phyloP scores from a whole-genome alignment of 2,329 filamentous ascomycete species.

The Alternaria conjuncta region DNA sequence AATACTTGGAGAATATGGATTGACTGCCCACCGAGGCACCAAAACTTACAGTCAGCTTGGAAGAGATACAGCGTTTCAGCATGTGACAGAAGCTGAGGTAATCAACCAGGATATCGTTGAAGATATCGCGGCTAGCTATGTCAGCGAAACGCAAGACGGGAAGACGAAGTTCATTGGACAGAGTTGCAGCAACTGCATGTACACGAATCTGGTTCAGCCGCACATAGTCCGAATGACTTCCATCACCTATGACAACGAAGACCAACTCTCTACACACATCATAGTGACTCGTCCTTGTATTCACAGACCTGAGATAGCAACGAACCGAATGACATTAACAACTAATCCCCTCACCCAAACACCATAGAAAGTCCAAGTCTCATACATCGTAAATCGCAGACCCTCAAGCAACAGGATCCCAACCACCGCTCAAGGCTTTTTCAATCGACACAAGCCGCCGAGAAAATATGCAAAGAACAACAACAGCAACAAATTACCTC shows the following conservation, averaged over 20 bases:
- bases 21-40: background rate
- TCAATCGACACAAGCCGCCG: background rate
- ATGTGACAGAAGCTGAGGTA: too few relatives aligned
- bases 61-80: too few relatives aligned
- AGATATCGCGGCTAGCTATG: fast-evolving
- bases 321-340: background rate
- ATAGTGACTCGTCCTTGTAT: background rate
- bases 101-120: too few relatives aligned
- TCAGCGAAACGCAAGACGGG: too few relatives aligned
- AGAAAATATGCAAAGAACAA: background rate
- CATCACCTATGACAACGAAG: background rate
- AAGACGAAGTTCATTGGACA: too few relatives aligned
- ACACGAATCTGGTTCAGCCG: too few relatives aligned
- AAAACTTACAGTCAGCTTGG: too few relatives aligned
- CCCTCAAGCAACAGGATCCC: background rate
- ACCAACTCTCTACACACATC: background rate
- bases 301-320: background rate
- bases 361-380: background rate
- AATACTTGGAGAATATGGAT: background rate
- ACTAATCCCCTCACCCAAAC: background rate
- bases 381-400: background rate
- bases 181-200: too few relatives aligned
- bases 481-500: background rate
- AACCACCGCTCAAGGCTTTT: background rate
- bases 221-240: too few relatives aligned